Base-by-base conservation (phyloP, 2,329 filamentous ascomycete genomes). In the Coniochaeta pulveracea region DNA sequence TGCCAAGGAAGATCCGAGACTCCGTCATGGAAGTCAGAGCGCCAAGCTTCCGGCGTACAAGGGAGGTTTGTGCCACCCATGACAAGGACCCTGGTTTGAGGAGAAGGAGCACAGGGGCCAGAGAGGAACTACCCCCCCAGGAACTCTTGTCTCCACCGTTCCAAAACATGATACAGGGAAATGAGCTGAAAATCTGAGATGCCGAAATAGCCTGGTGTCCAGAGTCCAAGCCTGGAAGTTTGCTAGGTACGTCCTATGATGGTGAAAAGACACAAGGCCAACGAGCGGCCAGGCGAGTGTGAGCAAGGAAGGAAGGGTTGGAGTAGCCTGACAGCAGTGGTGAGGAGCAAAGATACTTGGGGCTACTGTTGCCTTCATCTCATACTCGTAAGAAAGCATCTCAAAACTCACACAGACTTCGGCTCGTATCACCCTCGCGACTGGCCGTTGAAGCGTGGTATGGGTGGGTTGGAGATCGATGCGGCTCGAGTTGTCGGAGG, bases 141-240 rank as follows among this genome's bases (percentile, higher is more conserved):
- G 21, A 25, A 22, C 14, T 19, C 4, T 9, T 34, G 50, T 53
- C 57, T 49, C 56, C 55, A 57, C 51, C 52, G 47, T 52, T 51
- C 48, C 55, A 54, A 60, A 61, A 60, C 58, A 44, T 48, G 47
- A 47, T 38, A 53, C 51, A 50, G 46, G 55, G 49, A 43, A 44
- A 41, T 42, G 42, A 42, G 42, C 40, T 49, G 40, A 47, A n/a
- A n/a, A n/a, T n/a, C n/a, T n/a, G n/a, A n/a, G n/a, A n/a, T n/a
- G n/a, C n/a, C n/a, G n/a, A n/a, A n/a, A n/a, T n/a, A n/a, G n/a
- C n/a, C n/a, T n/a, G n/a, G n/a, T n/a, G n/a, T n/a, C n/a, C n/a
- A n/a, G n/a, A n/a, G n/a, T n/a, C n/a, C n/a, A n/a, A n/a, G n/a
- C n/a, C n/a, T n/a, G n/a, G n/a, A n/a, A n/a, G n/a, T n/a, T n/a